These are phyloP conservation scores for Solanum pennellii DNA, from an alignment of 257 asterid genomes.

Conservation along the genomic window DNA sequence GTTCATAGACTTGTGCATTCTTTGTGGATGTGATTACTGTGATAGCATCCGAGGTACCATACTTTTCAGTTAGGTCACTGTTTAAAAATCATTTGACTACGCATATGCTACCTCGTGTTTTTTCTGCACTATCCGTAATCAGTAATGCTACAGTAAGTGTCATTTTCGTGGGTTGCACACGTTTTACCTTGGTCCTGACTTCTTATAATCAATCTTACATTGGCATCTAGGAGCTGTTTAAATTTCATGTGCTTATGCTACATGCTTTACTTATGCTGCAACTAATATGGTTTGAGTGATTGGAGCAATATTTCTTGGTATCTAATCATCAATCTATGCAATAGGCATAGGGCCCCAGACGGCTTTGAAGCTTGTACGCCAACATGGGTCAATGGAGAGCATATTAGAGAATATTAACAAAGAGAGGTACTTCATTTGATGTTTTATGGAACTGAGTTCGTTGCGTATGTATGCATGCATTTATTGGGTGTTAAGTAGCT, in stretches of 20 bases:
- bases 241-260: neutral
- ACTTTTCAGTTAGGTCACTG: neutral
- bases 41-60: constrained; percentile 84
- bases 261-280: neutral
- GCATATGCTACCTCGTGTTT: neutral
- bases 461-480: neutral
- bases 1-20: constrained; percentile 91
- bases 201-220: neutral
- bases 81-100: neutral
- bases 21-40: constrained; percentile 95
- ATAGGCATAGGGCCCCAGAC: constrained; percentile 95
- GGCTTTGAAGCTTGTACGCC: constrained; percentile 90
- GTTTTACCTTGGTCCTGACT: neutral
- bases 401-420: constrained; percentile 80
- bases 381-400: constrained; percentile 82
- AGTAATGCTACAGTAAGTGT: neutral
- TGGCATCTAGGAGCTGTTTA: neutral
- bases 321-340: neutral
- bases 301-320: neutral
- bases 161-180: neutral
- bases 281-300: neutral
- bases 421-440: constrained; percentile 57
- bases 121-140: neutral
- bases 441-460: neutral
- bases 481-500: neutral